A percentile compares a stretch with the other conserved stretches of the same genome.
phyloP scores from a whole-genome alignment of 2,329 filamentous ascomycete genomes.

The Paecilomyces sp. region DNA sequence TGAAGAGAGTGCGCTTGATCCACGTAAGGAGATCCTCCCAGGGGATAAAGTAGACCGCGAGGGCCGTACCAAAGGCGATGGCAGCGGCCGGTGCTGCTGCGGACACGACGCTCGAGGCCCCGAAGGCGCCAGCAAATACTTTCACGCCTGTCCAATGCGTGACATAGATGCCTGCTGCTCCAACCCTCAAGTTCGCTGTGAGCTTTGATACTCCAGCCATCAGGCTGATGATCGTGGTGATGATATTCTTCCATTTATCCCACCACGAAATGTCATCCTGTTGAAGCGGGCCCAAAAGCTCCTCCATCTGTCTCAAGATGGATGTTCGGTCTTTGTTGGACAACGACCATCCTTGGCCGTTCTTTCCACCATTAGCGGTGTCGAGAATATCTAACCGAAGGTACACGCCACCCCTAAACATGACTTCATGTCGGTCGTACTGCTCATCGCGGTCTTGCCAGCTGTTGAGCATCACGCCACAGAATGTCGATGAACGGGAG shows the following conservation, averaged over 20 bases:
- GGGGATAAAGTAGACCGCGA: background rate
- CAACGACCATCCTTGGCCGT: background rate
- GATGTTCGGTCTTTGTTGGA: background rate
- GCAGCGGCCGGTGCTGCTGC: background rate
- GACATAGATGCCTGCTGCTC: background rate
- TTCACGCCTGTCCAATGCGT: background rate
- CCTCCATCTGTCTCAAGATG: background rate
- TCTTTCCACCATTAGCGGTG: background rate
- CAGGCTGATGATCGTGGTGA: background rate
- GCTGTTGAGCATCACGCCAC: background rate
- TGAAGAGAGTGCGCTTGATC: background rate
- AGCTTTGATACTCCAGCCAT: background rate
- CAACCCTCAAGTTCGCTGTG: background rate
- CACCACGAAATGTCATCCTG: background rate
- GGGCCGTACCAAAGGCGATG: background rate
- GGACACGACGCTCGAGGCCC: background rate
- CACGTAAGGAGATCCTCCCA: background rate
- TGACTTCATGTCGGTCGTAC: background rate
- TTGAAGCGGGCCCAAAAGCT: background rate
- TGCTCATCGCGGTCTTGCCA: background rate
- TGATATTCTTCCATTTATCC: background rate
- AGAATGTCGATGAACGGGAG: background rate
- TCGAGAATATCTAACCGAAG: background rate
- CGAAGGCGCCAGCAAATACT: background rate
- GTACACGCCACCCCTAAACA: background rate